Percentiles rank a stretch among this genome's conserved stretches.
These are phyloP conservation scores for Ceratobasidium sp. DNA, from an alignment of 1,284 basidiomycete genomes.

Conservation along the genomic window DNA sequence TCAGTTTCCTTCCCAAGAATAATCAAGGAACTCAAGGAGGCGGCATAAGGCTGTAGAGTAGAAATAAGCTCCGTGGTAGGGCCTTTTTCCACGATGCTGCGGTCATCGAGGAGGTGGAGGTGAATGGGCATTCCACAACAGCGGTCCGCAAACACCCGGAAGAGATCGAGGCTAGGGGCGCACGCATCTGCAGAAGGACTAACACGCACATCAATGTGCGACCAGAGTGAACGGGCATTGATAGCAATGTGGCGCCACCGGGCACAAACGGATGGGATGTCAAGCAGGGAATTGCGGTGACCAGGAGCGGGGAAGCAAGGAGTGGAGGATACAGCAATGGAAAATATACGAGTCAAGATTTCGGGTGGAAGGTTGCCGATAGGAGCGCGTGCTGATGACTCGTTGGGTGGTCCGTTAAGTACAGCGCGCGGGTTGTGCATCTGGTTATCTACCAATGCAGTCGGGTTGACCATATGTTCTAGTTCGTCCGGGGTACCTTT, in stretches of 20 bases:
- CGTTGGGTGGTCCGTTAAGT: background rate
- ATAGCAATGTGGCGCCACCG: background rate
- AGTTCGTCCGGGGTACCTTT: background rate
- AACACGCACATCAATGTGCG: background rate
- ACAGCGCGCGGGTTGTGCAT: background rate
- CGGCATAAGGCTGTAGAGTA: background rate
- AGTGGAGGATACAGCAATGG: background rate
- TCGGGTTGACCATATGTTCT: background rate
- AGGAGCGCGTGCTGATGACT: background rate
- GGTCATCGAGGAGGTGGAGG: background rate
- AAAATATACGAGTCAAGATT: background rate
- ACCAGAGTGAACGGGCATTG: background rate
- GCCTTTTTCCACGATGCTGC: too few species aligned
- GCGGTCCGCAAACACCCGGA: background rate
- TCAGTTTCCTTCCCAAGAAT: background rate
- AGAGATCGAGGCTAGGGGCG: background rate
- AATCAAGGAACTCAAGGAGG: background rate
- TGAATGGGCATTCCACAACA: background rate
- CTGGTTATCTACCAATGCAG: background rate
- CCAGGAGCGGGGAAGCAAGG: background rate
- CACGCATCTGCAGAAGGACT: background rate
- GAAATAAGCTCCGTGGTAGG: background rate
- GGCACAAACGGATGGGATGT: background rate
- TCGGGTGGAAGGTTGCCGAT: background rate
- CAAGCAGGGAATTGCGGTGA: too few species aligned